Conservation (phyloP, 495 filamentous ascomycete genomes). For the Cercophora samala region DNA sequence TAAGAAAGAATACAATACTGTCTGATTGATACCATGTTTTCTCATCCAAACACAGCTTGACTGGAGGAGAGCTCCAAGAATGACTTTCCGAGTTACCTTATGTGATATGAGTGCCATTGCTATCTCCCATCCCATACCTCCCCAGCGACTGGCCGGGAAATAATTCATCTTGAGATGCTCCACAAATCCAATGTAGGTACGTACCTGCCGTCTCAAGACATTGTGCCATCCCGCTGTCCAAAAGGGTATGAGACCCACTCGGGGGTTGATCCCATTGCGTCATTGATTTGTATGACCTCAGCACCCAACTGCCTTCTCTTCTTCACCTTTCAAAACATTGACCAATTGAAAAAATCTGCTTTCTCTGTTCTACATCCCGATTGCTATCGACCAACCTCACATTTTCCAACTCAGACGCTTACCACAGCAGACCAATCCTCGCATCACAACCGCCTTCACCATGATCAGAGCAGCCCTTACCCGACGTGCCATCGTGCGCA, state of each 20-base stretch:
- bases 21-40: no score
- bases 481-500: not conserved
- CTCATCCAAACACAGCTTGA: no score
- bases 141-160: no score
- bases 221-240: not conserved
- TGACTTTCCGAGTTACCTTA: no score
- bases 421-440: not conserved
- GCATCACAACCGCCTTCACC: not conserved
- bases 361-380: not conserved
- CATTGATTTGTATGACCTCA: not conserved
- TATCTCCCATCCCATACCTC: no score
- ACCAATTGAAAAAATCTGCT: not conserved
- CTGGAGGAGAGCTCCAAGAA: no score
- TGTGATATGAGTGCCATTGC: no score
- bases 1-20: no score
- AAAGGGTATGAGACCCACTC: not conserved
- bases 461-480: not conserved
- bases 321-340: not conserved
- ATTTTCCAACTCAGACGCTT: not conserved
- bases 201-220: no score
- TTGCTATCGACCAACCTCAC: not conserved
- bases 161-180: no score
- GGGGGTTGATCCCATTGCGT: not conserved
- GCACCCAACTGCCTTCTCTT: not conserved
- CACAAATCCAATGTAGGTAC: no score